Evolutionary conservation across 768 basidiomycete species (phyloP), one percentile per base, ranked within the genome.

Genomic region (Mycena pura): DNA sequence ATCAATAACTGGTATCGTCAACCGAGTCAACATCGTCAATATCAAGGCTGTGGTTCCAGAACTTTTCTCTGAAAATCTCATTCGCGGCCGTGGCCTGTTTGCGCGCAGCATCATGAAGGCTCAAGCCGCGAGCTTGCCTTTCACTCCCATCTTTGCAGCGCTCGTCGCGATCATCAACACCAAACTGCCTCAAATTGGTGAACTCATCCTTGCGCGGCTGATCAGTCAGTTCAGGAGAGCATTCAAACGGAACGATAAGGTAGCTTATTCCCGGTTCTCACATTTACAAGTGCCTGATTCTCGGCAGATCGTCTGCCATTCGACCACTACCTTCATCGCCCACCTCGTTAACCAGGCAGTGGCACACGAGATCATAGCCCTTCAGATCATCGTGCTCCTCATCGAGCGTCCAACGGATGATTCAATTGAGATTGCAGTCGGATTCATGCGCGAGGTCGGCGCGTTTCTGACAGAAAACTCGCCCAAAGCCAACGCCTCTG

Each of bases 1-100:
- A 77, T 93, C 91, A 49, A 92, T 99, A 70, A 99, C 97, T 27
- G 97, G 97, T 94, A 91, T 99, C 68, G 96, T 99, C 82, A 99
- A 99, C 82, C 91, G 97, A 82, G 93, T 99, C 79, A 98, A 99
- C 74, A 84, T 95, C 19, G 83, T 89, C 67, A 99, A 99, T 74
- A 99, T 99, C 85, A 97, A 98, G 77, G 85, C 90, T 68, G 86
- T 96, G 65, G 85, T 95, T 0, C 93, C 94, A 0, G 93, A 96
- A 73, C 77, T 99, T 24, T 98, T 99, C 70, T 76, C 86, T 2
- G 97, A 99, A 76, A 97, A 99, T 76, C 84, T 99, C 28, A 86
- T 99, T 62, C 87, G 95, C 45, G 97, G 97, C 1, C 84, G 93
- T 24, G 97, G 97, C 1, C 81, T 99, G 38, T 97, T 99, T 72